A percentile compares a stretch with the other conserved stretches of the same genome.
phyloP scores from a whole-genome alignment of 768 basidiomycete genomes.

The Mycena maculata region DNA sequence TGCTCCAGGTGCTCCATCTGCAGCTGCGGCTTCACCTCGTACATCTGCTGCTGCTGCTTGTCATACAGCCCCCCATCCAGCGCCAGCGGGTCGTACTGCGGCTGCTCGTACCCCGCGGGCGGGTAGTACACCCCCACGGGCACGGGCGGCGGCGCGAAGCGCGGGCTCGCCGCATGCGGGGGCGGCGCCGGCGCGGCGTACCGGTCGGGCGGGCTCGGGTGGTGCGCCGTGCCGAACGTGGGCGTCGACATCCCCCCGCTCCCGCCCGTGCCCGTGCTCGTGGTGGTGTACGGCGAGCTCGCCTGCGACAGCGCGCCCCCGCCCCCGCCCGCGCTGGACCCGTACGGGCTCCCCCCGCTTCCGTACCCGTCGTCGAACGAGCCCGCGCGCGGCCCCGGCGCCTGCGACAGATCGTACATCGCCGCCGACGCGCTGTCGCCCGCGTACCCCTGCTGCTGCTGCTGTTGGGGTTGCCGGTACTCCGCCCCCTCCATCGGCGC shows the following conservation, averaged over 20 bases:
- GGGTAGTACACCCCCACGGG: constrained; percentile 30
- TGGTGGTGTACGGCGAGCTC: constrained; percentile 46
- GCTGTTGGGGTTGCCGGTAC: constrained; percentile 38
- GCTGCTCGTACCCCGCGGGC: constrained; percentile 29
- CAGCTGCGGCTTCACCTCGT: constrained; percentile 44
- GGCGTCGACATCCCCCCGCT: constrained; percentile 44
- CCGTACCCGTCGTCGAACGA: constrained; percentile 38
- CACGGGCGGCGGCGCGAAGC: constrained; percentile 33
- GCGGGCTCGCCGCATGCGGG: constrained; percentile 40
- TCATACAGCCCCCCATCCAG: constrained; percentile 35
- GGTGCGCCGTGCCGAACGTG: constrained; percentile 38
- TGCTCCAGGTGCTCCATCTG: constrained; percentile 36
- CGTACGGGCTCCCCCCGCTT: constrained; percentile 41
- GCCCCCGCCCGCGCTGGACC: constrained; percentile 38
- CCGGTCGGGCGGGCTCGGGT: constrained; percentile 44
- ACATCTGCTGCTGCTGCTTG: constrained; percentile 38
- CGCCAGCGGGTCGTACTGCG: constrained; percentile 28
- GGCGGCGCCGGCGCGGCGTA: constrained; percentile 44
- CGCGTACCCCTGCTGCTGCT: constrained; percentile 36
- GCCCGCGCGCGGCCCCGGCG: constrained; percentile 35
- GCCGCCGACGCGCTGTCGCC: constrained; percentile 27
- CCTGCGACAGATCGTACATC: constrained; percentile 34
- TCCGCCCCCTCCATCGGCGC: constrained; percentile 31
- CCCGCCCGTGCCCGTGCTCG: too few relatives aligned
- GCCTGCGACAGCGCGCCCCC: constrained; percentile 39